Percentiles rank a stretch among this genome's conserved stretches.
phyloP scores from a whole-genome alignment of 805 yeast species.

The Kazachstania kunashirensis region DNA sequence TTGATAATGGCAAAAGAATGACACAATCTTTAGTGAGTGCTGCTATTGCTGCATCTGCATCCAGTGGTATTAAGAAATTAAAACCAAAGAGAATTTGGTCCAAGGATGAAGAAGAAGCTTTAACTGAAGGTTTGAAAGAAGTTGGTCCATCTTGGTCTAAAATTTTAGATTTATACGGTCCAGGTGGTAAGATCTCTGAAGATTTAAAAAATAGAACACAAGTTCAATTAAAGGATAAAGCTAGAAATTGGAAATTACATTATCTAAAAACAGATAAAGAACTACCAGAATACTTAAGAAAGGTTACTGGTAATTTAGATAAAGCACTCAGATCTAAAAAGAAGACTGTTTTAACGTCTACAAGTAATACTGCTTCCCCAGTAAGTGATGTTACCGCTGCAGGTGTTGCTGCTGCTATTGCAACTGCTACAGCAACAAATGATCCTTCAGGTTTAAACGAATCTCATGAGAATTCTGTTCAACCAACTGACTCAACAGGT shows the following conservation, averaged over 20 bases:
- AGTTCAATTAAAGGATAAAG: conserved; percentile 91
- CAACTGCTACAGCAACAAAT: conserved; percentile 3
- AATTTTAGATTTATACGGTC: conserved; percentile 82
- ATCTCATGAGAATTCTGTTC: neutral
- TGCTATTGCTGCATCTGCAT: conserved; percentile 18
- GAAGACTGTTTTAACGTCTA: conserved; percentile 4
- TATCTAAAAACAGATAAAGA: conserved; percentile 66
- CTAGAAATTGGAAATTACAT: conserved; percentile 88
- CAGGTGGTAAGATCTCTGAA: conserved; percentile 83
- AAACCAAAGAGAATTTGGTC: conserved; percentile 51
- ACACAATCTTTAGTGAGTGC: conserved; percentile 16
- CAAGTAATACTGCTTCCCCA: neutral
- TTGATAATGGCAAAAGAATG: conserved; percentile 2
- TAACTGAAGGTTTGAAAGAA: conserved; percentile 63
- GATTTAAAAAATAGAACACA: conserved; percentile 78
- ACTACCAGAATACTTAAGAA: conserved; percentile 67
- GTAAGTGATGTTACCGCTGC: neutral
- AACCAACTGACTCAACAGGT: neutral
- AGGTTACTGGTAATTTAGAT: conserved; percentile 82
- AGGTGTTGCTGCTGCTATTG: neutral
- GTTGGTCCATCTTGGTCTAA: conserved; percentile 94
- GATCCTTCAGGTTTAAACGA: conserved; percentile 4
- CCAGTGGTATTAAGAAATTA: conserved; percentile 18
- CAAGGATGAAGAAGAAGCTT: conserved; percentile 75
- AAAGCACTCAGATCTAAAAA: conserved; percentile 38